These are phyloP conservation scores for Spathaspora arborariae DNA, from an alignment of 805 yeast species.

Conservation along the genomic window DNA sequence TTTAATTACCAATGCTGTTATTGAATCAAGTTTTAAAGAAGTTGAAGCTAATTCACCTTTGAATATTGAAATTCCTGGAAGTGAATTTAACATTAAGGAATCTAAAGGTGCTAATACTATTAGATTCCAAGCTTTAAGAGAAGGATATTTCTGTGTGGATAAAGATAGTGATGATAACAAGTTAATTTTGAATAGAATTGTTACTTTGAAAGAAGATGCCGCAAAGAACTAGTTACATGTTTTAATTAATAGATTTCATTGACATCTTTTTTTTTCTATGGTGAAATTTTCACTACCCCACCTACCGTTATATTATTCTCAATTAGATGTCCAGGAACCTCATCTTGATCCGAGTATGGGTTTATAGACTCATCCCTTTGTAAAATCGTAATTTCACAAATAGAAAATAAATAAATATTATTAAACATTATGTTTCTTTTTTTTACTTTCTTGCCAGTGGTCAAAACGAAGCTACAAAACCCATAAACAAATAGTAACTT, in stretches of 20 bases:
- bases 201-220: conserved; percentile 71
- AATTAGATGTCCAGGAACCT: too few species aligned
- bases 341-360: too few species aligned
- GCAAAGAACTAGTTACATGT: conserved; percentile 8
- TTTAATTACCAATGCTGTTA: conserved; percentile 57
- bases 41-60: conserved; percentile 72
- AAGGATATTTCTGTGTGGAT: conserved; percentile 92
- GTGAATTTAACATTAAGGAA: conserved; percentile 73
- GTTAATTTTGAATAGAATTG: conserved; percentile 83
- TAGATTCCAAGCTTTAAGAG: conserved; percentile 96
- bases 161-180: conserved; percentile 61
- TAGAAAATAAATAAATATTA: too few species aligned
- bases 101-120: conserved; percentile 66
- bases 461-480: too few species aligned
- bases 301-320: not conserved
- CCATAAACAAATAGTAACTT: too few species aligned
- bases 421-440: too few species aligned
- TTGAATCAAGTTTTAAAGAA: conserved; percentile 72
- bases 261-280: too few species aligned
- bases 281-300: not conserved
- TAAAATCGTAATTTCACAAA: too few species aligned
- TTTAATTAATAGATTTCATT: not conserved
- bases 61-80: conserved; percentile 54
- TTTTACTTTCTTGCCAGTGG: too few species aligned
- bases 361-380: too few species aligned